Base-by-base conservation (phyloP, 2,329 filamentous ascomycete genomes). In the Sporothrix globosa region DNA sequence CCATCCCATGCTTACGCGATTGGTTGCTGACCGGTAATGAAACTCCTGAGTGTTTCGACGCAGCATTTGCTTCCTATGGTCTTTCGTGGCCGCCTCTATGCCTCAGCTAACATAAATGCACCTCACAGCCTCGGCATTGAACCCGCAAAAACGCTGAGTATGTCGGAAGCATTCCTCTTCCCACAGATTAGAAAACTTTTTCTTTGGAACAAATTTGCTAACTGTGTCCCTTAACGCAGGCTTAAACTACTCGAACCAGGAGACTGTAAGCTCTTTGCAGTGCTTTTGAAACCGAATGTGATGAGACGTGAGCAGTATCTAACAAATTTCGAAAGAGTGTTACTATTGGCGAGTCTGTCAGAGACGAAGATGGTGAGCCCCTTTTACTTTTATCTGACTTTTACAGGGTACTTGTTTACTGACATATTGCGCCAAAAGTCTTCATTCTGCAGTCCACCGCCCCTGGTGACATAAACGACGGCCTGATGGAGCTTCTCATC, bases 401-500 rank as follows among this genome's bases (percentile, higher is more conserved):
- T 2, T n/a, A 13, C 21, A 4, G 9, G 14, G 1, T 14, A 17
- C 14, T 10, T 39, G 13, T 17, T 24, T 21, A 13, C 21, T 21
- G 30, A 54, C 58, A 46, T 27, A 9, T 24, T 24, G 50, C 27
- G 14, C 14, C 56, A 73, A 17, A 48, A 48, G 72, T 97, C 78
- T 98, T 97, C 83, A 97, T 98, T 77, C 86, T 98, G 72, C 95
- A 98, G 82, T 97, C 95, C 30, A 97, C 96, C 63, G 91, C 92
- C 53, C 95, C 95, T 1, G 94, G 95, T 79, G 94, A 97, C 79
- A 96, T 98, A 83, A 99, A 99, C 82, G 95, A 98, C 80, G 93
- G 93, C 66, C 87, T 99, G 72, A 98, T 99, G 95, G 95, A 99
- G 82, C 88, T 98, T 50, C 87, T 98, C 75, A 97, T 98, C 82